Evolutionary conservation across 73 alveolate genomes (phyloP).

Genomic region (Paramecium caudatum): DNA sequence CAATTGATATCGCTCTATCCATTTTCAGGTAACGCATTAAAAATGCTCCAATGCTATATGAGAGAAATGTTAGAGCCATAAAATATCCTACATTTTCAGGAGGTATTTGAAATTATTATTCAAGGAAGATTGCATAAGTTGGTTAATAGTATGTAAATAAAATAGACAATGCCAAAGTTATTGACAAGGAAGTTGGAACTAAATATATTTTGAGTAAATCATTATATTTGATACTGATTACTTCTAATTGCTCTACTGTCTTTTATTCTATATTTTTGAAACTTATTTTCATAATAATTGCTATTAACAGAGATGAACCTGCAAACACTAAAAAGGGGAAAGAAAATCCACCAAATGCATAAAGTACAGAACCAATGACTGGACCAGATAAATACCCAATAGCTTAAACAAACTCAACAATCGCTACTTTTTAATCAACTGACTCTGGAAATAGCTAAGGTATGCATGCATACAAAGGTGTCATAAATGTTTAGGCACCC

Average conservation of each 20-base stretch:
- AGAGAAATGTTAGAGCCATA: not conserved
- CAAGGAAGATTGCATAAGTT: not conserved
- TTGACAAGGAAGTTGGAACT: not conserved
- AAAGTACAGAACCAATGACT: slow-evolving; percentile 6
- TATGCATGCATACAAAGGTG: slow-evolving; percentile 28
- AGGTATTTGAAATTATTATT: not conserved
- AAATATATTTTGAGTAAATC: not conserved
- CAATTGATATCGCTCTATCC: not conserved
- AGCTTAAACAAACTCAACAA: not conserved
- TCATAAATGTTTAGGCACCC: not conserved
- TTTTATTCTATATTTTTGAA: not conserved
- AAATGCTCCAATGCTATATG: not conserved
- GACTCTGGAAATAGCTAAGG: slow-evolving; percentile 9
- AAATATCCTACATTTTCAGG: not conserved
- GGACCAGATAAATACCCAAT: slow-evolving; percentile 37
- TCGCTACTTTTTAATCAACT: not conserved
- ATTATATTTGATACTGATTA: not conserved
- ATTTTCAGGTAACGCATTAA: not conserved
- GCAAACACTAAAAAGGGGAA: slow-evolving; percentile 6
- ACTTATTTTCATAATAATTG: not conserved
- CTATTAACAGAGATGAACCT: not conserved
- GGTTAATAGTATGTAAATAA: not conserved
- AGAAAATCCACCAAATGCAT: slow-evolving; percentile 38
- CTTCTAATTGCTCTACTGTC: not conserved
- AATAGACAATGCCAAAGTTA: not conserved